phyloP scores from a whole-genome alignment of 192 early-diverging fungal genomes.

The Coemansia sp. region DNA sequence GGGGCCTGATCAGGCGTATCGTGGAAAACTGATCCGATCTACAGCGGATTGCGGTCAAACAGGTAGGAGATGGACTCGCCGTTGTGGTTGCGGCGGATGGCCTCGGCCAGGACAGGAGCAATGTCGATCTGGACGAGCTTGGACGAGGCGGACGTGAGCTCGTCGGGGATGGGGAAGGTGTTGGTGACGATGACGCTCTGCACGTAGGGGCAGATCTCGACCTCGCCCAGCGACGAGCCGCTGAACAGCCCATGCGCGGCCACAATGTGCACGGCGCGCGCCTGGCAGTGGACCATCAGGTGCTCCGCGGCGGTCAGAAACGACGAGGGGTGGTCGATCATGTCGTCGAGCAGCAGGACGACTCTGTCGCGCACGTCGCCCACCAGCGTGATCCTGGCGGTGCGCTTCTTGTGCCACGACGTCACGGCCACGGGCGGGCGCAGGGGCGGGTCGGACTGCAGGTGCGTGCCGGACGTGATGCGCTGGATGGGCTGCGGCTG shows the following conservation, averaged over 20 bases:
- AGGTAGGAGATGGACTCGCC: constrained; percentile 91
- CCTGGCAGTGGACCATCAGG: constrained; percentile 78
- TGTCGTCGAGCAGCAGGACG: constrained; percentile 94
- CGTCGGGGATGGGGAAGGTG: constrained; percentile 75
- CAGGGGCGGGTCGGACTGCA: constrained; percentile 52
- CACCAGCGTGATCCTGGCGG: constrained; percentile 78
- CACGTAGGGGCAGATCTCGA: constrained; percentile 77
- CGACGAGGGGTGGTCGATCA: constrained; percentile 87
- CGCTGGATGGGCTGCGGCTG: constrained; percentile 30
- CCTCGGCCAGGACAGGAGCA: constrained; percentile 88
- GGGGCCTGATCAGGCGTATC: neutral
- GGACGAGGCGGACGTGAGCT: constrained; percentile 64
- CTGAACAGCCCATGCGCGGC: constrained; percentile 95
- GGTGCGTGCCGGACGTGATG: constrained; percentile 52
- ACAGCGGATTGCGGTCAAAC: constrained; percentile 60
- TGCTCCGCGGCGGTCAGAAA: constrained; percentile 91
- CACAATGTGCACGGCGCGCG: constrained; percentile 82
- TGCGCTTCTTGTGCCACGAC: constrained; percentile 56
- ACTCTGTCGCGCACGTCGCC: constrained; percentile 86
- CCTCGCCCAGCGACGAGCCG: constrained; percentile 78
- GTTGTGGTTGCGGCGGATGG: constrained; percentile 90
- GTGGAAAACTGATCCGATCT: neutral
- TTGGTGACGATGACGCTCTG: constrained; percentile 87
- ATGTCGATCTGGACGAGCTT: constrained; percentile 90
- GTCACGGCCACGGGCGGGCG: constrained; percentile 50